Conservation (phyloP, 306 rosid species). For the Astragalus membranaceus region DNA sequence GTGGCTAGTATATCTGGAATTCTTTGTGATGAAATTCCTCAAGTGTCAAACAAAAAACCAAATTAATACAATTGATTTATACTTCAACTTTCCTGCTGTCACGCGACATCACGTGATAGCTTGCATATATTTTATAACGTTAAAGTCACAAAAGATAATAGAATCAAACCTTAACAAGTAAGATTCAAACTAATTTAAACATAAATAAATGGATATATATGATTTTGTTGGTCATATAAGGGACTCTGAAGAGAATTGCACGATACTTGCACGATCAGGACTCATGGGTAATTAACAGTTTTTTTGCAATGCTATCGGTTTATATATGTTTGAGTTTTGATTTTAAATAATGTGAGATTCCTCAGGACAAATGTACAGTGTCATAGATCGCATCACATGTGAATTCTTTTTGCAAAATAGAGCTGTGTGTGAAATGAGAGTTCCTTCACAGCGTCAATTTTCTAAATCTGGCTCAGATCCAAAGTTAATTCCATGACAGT, state of each 20-base stretch:
- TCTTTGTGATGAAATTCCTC: background rate
- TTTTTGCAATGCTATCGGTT: background rate
- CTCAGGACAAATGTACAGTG: slow-evolving; percentile 33
- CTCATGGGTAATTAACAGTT: background rate
- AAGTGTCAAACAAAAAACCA: slow-evolving; percentile 11
- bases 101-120: slow-evolving; percentile 51
- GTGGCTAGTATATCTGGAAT: slow-evolving; percentile 22
- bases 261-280: background rate
- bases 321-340: background rate
- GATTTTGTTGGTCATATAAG: slow-evolving; percentile 15
- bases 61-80: slow-evolving; percentile 24
- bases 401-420: slow-evolving; percentile 7
- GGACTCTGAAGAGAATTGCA: background rate
- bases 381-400: slow-evolving; percentile 38
- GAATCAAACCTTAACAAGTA: background rate
- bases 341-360: slow-evolving; percentile 25
- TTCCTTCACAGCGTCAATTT: background rate
- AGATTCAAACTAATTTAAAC: background rate
- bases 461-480: slow-evolving; percentile 35
- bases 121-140: background rate
- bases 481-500: slow-evolving; percentile 14
- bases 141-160: background rate
- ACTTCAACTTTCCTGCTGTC: slow-evolving; percentile 17
- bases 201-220: background rate
- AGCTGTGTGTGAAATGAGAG: slow-evolving; percentile 22